Base-by-base conservation (phyloP, 306 rosid genomes). In the Quercus mongolica region DNA sequence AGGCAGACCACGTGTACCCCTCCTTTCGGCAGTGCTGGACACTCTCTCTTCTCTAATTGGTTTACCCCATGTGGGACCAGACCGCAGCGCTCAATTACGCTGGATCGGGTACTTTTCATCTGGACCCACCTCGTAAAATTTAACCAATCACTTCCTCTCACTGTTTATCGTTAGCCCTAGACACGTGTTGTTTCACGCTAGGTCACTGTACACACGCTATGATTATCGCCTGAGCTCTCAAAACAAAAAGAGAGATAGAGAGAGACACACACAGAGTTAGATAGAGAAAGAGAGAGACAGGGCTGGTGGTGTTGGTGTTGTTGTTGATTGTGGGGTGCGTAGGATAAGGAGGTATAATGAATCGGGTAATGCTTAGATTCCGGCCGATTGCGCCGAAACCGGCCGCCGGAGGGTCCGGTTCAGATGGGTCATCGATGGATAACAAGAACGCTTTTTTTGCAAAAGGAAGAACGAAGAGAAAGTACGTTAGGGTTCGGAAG, bases 371-470 rank as follows among this genome's bases (percentile, higher is more conserved):
- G 94, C 83, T 79, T 18, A 85, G 89, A 77, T 90, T 90, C 87
- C 87, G 92, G n/a, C 91, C 94, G 73, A 90, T 90, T 44, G 94
- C 92, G 5, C 94, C 94, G 5, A 90, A 88, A 64, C 92, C 94
- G 1, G 81, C 76, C 1, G 6, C 23, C 6, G 86, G 89, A 5
- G 81, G 65, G 2, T 57, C 73, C 10, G 55, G 19, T 5, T 25
- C 56, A 0, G 67, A 79, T 15, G 71, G 74, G 4, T 52, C 82
- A 15, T 57, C 76, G 38, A 4, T 56, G 0, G 77, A 44, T 4
- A 41, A 44, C 23, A 73, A 72, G 8, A 76, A 54, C 77, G 2
- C 8, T 31, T 1, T 74, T 46, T 44, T 44, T 20, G 20, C 74
- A 1, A 57, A 17, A n/a, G 83, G 76, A 64, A 86, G 89, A 71